Evolutionary conservation across 768 basidiomycete genomes (phyloP).

Genomic region (Mrakia gelida): DNA sequence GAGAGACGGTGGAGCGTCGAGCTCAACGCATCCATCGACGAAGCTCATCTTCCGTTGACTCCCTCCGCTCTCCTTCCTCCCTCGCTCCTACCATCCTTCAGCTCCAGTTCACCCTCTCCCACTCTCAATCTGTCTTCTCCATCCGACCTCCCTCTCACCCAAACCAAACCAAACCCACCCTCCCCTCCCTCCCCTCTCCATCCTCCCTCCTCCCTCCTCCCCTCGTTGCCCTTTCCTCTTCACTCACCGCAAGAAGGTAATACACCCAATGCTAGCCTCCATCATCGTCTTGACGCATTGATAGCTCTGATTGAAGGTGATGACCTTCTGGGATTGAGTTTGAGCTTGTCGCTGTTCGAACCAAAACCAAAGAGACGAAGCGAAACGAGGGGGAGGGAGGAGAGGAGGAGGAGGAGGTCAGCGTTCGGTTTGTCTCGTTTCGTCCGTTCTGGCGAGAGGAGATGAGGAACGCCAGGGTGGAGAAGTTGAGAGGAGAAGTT

Average conservation of each 20-base stretch:
- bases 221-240: not conserved
- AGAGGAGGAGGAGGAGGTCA: too few relatives aligned
- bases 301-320: conserved; percentile 5
- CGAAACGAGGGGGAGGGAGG: not conserved
- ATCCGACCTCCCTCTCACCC: not conserved
- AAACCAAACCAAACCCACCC: not conserved
- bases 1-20: too few relatives aligned
- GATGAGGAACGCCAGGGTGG: too few relatives aligned
- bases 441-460: too few relatives aligned
- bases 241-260: conserved; percentile 22
- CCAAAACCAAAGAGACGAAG: too few relatives aligned
- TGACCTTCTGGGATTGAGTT: conserved; percentile 7
- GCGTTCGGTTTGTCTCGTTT: too few relatives aligned
- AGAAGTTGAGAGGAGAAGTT: too few relatives aligned
- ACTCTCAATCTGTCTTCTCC: not conserved
- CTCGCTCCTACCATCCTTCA: not conserved
- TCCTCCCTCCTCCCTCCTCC: not conserved
- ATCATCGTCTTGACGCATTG: conserved; percentile 20
- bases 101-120: too few relatives aligned
- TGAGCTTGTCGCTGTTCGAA: not conserved
- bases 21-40: too few relatives aligned
- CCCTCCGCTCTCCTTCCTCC: not conserved
- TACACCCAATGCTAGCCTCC: conserved; percentile 19
- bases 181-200: too few relatives aligned
- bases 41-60: not conserved